Conservation (phyloP, 1,284 basidiomycete species). For the Xerocomus minutiporus region DNA sequence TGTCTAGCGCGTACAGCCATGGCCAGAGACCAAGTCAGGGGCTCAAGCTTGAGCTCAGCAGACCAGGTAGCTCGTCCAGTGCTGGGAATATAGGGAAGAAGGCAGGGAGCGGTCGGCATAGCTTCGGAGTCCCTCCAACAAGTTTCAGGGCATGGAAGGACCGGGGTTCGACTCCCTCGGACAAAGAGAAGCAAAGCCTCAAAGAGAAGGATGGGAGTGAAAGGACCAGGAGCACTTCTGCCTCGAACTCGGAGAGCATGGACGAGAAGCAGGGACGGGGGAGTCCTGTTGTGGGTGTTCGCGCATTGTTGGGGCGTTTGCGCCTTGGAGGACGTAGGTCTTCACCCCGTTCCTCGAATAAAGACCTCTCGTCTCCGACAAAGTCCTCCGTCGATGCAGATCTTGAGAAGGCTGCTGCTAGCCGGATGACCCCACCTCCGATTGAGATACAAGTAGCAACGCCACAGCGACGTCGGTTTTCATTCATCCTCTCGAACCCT, state of each 20-base stretch:
- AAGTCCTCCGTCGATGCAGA: slow-evolving; percentile 11
- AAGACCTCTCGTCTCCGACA: slow-evolving; percentile 21
- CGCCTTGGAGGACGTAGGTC: slow-evolving; percentile 26
- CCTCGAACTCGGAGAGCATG: slow-evolving; percentile 19
- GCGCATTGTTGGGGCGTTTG: slow-evolving; percentile 26
- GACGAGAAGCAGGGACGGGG: slow-evolving; percentile 23
- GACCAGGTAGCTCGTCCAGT: slow-evolving; percentile 19
- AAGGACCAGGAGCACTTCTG: slow-evolving; percentile 15
- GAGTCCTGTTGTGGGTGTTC: slow-evolving; percentile 25
- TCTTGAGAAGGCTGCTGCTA: slow-evolving; percentile 12
- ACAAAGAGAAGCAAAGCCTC: slow-evolving; percentile 18
- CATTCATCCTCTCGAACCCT: slow-evolving; percentile 33
- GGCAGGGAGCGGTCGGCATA: slow-evolving; percentile 7
- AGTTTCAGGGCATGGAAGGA: slow-evolving; percentile 29
- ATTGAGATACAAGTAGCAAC: slow-evolving; percentile 16
- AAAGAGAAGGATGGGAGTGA: slow-evolving; percentile 16
- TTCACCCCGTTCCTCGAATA: slow-evolving; percentile 27
- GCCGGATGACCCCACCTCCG: slow-evolving; percentile 16
- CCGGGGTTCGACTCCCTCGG: slow-evolving; percentile 13
- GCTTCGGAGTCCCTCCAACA: slow-evolving; percentile 25
- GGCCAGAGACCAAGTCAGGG: slow-evolving; percentile 15
- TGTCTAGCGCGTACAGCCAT: slow-evolving; percentile 22
- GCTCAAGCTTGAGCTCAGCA: slow-evolving; percentile 20
- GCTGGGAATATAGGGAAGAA: slow-evolving; percentile 14
- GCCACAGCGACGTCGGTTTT: slow-evolving; percentile 21